Percentiles rank a stretch among this genome's conserved stretches.
phyloP scores from a whole-genome alignment of 768 basidiomycete genomes.

The Mycena olivaceomarginata region DNA sequence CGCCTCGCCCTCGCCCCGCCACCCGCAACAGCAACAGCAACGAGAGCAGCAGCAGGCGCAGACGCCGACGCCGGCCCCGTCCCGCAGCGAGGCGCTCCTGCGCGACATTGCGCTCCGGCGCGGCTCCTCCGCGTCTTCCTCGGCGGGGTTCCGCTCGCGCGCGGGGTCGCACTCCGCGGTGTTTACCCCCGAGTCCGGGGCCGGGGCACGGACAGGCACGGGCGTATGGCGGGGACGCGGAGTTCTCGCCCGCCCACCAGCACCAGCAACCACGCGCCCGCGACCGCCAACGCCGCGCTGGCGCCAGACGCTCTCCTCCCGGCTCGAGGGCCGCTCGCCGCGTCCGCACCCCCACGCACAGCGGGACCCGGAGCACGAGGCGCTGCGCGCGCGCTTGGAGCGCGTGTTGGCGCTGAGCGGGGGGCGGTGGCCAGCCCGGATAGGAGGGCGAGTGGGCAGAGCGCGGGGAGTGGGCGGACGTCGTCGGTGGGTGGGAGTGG shows the following conservation, averaged over 20 bases:
- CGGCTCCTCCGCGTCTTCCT: slow-evolving; percentile 9
- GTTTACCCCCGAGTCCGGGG: not conserved
- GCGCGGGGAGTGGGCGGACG: too few species aligned
- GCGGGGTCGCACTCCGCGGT: too few species aligned
- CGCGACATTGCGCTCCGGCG: slow-evolving; percentile 35
- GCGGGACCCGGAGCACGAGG: slow-evolving; percentile 71
- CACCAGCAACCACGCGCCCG: too few species aligned
- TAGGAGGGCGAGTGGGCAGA: slow-evolving; percentile 40
- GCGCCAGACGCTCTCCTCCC: slow-evolving; percentile 20
- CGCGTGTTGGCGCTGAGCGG: slow-evolving; percentile 59
- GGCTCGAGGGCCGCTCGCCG: slow-evolving; percentile 14
- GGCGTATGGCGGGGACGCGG: slow-evolving; percentile 37
- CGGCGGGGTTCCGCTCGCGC: not conserved
- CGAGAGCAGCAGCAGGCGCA: not conserved
- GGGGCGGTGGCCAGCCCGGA: not conserved
- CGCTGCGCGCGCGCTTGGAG: slow-evolving; percentile 72
- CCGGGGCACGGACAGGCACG: not conserved
- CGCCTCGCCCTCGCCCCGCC: too few species aligned
- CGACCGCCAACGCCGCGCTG: not conserved
- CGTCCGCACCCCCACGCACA: slow-evolving; percentile 32
- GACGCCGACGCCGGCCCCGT: slow-evolving; percentile 20
- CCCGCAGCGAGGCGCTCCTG: slow-evolving; percentile 40
- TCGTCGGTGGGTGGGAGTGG: too few species aligned
- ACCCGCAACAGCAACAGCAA: not conserved
- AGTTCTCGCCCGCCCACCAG: slow-evolving; percentile 16